phyloP scores from a whole-genome alignment of 805 yeast genomes.

The Pichia gijzeniarum region DNA sequence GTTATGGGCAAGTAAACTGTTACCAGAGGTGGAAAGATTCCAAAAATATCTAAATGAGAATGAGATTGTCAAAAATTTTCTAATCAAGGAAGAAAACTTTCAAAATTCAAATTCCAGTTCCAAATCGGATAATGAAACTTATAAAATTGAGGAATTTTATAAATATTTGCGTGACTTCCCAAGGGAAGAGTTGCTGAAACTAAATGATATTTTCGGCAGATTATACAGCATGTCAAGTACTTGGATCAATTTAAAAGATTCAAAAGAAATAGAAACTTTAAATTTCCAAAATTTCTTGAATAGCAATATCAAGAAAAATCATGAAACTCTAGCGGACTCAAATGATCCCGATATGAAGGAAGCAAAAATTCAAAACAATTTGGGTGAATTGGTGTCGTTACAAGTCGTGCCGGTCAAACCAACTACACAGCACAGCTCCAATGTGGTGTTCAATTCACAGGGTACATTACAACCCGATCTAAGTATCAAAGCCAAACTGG shows the following conservation, averaged over 20 bases:
- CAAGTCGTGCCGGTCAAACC: slow-evolving; percentile 30
- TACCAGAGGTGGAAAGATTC: not conserved
- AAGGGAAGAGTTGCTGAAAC: slow-evolving; percentile 7
- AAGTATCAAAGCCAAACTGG: slow-evolving; percentile 25
- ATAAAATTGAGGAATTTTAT: slow-evolving; percentile 15
- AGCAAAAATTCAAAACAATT: not conserved
- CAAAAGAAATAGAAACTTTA: not conserved
- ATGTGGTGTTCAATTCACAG: slow-evolving; percentile 22
- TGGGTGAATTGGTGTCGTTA: slow-evolving; percentile 26
- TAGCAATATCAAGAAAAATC: not conserved
- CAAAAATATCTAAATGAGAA: slow-evolving; percentile 1
- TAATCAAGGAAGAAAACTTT: not conserved
- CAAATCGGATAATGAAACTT: not conserved
- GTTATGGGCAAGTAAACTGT: not conserved
- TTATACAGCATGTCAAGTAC: slow-evolving; percentile 2
- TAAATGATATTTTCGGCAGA: not conserved
- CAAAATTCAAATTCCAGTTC: not conserved
- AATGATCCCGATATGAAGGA: not conserved
- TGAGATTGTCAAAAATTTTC: not conserved
- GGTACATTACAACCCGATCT: slow-evolving; percentile 33
- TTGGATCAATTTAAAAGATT: slow-evolving; percentile 6
- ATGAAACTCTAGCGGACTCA: not conserved
- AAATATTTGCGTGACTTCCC: slow-evolving; percentile 10
- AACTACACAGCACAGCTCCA: not conserved
- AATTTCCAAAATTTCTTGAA: slow-evolving; percentile 1